Evolutionary conservation across 331 rosid genomes (phyloP), one percentile per base, ranked within the genome.

Genomic region (Quercus lobata): DNA sequence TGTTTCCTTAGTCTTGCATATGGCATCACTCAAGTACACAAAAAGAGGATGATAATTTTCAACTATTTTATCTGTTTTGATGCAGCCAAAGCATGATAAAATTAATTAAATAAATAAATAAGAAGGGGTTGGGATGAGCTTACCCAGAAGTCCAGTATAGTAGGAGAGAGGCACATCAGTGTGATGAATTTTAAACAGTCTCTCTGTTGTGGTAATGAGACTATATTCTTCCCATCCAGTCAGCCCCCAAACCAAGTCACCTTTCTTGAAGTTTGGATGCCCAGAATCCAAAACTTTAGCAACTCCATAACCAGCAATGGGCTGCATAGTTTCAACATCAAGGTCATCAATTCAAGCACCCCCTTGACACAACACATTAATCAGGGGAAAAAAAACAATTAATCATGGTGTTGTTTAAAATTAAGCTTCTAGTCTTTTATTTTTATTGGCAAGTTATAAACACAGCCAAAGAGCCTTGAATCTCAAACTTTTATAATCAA

Each of bases 61-160:
- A 63, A 30, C 22, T 17, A 16, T 29, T 24, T 60, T 29, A 7
- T 37, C 19, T 29, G 37, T 30, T 63, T 37, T 63, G 30, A 37
- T n/a, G 30, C 44, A 63, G 54, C 70, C 70, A 63, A 34, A 68
- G 27, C 46, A 65, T 65, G 14, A 49, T 12, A 12, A 49, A 49
- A 49, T 10, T 49, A 49, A 49, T 12, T 49, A 49, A 46, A 49
- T 49, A 49, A 49, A 49, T 49, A 49, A 49, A 49, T 49, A 49
- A 49, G 54, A 49, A 49, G 54, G 1, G 54, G 54, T 12, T 11
- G 17, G 54, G 17, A 5, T 65, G 6, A 7, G 21, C 72, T 19
- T 68, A 68, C 72, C 72, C 8, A 68, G 72, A 68, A 68, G n/a
- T 34, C 72, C 72, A 68, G 72, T 34, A 34, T 68, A 68, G 72